Conservation (phyloP, 352 stramenopile genomes). For the Pythium monospermum region DNA sequence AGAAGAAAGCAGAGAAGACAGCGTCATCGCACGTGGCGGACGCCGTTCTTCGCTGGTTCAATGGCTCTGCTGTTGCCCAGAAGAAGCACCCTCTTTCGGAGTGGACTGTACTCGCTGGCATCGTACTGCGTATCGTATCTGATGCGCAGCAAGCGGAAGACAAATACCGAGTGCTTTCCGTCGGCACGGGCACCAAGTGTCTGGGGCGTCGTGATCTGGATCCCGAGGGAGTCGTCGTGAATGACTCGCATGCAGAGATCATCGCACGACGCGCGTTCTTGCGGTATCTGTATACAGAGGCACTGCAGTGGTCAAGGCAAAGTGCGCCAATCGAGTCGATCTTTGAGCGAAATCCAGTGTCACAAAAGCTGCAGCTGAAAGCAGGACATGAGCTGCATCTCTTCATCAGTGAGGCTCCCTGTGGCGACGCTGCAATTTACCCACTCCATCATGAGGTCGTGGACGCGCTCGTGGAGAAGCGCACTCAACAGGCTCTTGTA, state of each 20-base stretch:
- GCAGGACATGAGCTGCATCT: slow-evolving; percentile 76
- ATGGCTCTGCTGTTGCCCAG: slow-evolving; percentile 31
- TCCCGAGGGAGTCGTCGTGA: slow-evolving; percentile 72
- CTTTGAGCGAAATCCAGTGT: slow-evolving; percentile 34
- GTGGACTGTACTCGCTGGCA: slow-evolving; percentile 59
- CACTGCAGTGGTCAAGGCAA: slow-evolving; percentile 39
- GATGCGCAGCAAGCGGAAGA: slow-evolving; percentile 4
- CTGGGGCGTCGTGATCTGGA: slow-evolving; percentile 64
- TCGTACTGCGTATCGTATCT: slow-evolving; percentile 32
- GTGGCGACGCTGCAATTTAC: slow-evolving; percentile 93
- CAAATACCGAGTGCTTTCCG: slow-evolving; percentile 41
- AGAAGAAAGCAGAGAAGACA: slow-evolving; percentile 10
- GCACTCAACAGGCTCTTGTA: too few species aligned
- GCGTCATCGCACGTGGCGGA: slow-evolving; percentile 9
- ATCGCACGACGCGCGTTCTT: slow-evolving; percentile 83
- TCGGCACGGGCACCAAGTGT: slow-evolving; percentile 75
- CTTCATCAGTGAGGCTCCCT: slow-evolving; percentile 91
- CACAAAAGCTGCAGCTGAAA: slow-evolving; percentile 42
- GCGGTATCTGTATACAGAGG: slow-evolving; percentile 82
- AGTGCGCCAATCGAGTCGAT: slow-evolving; percentile 40
- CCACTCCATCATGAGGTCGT: slow-evolving; percentile 67
- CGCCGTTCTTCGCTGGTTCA: slow-evolving; percentile 61
- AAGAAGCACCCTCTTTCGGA: slow-evolving; percentile 54
- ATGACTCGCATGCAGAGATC: slow-evolving; percentile 93
- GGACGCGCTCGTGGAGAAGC: slow-evolving; percentile 45